Conservation (phyloP, 2,329 filamentous ascomycete species). For the Trichoderma afroharzianum region DNA sequence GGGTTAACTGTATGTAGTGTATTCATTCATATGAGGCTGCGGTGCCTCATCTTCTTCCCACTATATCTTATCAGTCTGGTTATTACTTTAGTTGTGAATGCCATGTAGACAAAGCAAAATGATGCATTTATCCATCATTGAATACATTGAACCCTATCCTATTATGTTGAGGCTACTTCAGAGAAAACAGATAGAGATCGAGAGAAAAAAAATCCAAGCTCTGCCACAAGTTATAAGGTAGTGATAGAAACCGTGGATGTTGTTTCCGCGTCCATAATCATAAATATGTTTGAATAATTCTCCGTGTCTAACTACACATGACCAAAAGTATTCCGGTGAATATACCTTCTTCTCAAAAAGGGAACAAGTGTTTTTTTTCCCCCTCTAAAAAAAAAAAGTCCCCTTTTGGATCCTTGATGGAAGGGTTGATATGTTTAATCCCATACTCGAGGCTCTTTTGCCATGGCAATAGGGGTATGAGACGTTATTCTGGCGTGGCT, state of each 20-base stretch:
- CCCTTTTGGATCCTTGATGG: background rate
- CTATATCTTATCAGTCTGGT: background rate
- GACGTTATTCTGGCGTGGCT: background rate
- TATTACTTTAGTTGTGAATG: too few relatives aligned
- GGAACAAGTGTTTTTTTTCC: background rate
- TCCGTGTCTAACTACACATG: background rate
- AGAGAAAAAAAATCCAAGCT: background rate
- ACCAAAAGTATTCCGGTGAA: background rate
- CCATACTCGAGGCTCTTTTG: background rate
- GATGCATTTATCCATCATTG: too few relatives aligned
- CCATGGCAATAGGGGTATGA: background rate
- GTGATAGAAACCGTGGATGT: background rate
- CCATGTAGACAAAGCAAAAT: too few relatives aligned
- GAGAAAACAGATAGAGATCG: background rate
- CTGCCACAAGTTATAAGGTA: background rate
- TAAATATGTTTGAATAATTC: background rate
- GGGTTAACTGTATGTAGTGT: background rate
- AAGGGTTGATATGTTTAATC: background rate
- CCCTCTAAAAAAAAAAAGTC: too few relatives aligned
- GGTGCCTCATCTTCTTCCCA: background rate
- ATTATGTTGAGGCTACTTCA: background rate
- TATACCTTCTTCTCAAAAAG: background rate
- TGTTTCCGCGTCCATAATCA: background rate
- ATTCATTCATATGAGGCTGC: background rate
- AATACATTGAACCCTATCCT: background rate